Percentiles rank a stretch among this genome's conserved stretches.
Conservation (phyloP, 2,329 filamentous ascomycete species). For the Penicillium sp. region DNA sequence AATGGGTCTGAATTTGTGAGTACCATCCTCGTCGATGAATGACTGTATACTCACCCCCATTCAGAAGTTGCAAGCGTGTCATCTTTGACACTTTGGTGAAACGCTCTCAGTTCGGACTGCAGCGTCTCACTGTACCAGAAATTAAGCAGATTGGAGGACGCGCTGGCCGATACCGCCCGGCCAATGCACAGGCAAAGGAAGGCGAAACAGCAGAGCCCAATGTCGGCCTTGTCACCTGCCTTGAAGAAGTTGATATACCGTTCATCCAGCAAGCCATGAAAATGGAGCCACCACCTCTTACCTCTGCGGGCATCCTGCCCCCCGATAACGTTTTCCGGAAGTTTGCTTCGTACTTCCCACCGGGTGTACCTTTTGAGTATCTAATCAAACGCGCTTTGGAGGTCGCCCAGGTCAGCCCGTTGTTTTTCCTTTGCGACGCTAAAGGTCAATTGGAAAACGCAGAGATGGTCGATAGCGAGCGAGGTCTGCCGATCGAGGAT, state of each 20-base stretch:
- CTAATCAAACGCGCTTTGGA: conserved; percentile 75
- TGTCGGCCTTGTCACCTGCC: conserved; percentile 74
- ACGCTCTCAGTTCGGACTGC: conserved; percentile 61
- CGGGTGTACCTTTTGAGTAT: conserved; percentile 77
- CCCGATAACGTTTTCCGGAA: conserved; percentile 69
- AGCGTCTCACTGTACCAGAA: conserved; percentile 69
- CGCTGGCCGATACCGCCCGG: conserved; percentile 81
- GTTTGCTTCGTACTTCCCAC: conserved; percentile 80
- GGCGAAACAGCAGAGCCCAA: conserved; percentile 30
- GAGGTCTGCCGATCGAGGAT: conserved; percentile 68
- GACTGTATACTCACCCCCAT: conserved; percentile 13
- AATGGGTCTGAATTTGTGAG: conserved; percentile 90
- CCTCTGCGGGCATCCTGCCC: conserved; percentile 72
- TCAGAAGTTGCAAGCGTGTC: conserved; percentile 76
- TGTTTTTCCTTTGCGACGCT: conserved; percentile 71
- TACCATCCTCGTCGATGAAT: conserved; percentile 8
- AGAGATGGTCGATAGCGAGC: conserved; percentile 71
- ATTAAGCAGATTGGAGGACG: conserved; percentile 94
- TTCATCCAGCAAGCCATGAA: conserved; percentile 65
- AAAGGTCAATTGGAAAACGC: conserved; percentile 66
- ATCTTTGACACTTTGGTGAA: conserved; percentile 81
- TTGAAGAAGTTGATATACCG: conserved; percentile 69
- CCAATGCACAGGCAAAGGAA: conserved; percentile 34
- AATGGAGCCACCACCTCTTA: conserved; percentile 65
- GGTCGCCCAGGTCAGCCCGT: conserved; percentile 62